Conservation (phyloP, 345 rosid species). For the Melaleuca quinquenervia region DNA sequence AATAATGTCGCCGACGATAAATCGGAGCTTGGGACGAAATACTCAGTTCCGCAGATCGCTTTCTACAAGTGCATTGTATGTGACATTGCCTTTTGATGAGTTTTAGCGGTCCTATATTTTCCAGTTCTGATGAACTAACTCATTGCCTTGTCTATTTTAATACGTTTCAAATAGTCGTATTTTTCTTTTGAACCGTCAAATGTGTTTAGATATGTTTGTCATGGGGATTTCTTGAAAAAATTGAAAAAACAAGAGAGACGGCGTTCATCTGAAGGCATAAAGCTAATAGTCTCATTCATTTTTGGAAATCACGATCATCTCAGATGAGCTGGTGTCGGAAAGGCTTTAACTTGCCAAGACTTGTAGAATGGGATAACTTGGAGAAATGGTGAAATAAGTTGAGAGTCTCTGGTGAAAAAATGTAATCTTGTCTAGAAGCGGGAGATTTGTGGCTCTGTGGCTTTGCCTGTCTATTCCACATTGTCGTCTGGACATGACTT, state of each 20-base stretch:
- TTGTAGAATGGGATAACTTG: not conserved
- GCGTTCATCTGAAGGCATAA: not conserved
- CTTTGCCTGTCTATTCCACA: not conserved
- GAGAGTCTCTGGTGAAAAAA: not conserved
- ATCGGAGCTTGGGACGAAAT: constrained; percentile 79
- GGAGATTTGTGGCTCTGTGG: not conserved
- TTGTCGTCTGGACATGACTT: not conserved
- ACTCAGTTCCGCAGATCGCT: constrained; percentile 77
- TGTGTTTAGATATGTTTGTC: not conserved
- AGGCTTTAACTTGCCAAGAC: not conserved
- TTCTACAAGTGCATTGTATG: constrained; percentile 77
- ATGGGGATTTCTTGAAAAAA: not conserved
- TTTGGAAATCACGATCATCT: not conserved
- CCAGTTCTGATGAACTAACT: not conserved
- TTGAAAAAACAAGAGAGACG: not conserved
- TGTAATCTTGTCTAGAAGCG: not conserved
- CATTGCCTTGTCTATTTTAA: not conserved
- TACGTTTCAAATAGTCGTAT: not conserved
- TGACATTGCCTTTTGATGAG: not conserved
- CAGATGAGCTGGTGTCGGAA: not conserved
- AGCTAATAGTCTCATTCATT: not conserved
- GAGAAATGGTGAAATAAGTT: not conserved
- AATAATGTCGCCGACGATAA: constrained; percentile 79
- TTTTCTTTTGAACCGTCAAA: not conserved
- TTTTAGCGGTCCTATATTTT: not conserved